Evolutionary conservation across 208 protist genomes (phyloP), one percentile per base, ranked within the genome.

Genomic region (Wallacemonas collosoma): DNA sequence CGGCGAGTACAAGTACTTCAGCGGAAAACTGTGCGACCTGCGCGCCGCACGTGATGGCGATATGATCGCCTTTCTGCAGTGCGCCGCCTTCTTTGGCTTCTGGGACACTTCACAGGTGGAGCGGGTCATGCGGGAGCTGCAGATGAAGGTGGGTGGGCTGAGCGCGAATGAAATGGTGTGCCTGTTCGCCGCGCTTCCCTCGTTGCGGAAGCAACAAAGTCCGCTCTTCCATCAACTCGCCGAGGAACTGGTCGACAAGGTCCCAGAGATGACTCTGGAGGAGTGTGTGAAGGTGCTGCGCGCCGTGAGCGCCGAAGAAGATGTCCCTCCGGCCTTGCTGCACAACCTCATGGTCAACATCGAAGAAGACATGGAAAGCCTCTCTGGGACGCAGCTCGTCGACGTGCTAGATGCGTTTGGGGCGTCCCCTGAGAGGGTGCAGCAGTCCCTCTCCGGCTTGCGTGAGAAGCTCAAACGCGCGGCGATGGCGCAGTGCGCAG

Each of bases 1-100:
- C 0, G 93, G 93, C 9, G 93, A 97, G 82, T 97, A 97, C 90
- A 97, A 97, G 83, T 97, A 96, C 76, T 97, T 95, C 75, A 93
- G 82, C n/a, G 93, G 93, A 1, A 97, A 97, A 75, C 71, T 91
- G 51, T 93, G 89, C 71, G 89, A 96, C 71, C 60, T 91, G 47
- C 83, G 89, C 12, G 85, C 82, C 8, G 80, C 91, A 4, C 86
- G 83, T 0, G 57, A 77, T 7, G 68, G 79, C 40, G 93, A 96
- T 75, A 84, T 95, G 72, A 82, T 97, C 15, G 85, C 81, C 6
- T 92, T 95, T 62, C 74, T 96, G 43, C 77, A 93, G 73, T 93
- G 86, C 65, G 80, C 72, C 55, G 81, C 85, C 26, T 96, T 95
- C 65, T 97, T 97, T 68, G 91, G 91, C 57, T 97, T 97, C 69